Base-by-base conservation (phyloP, 2,329 filamentous ascomycete genomes). In the Xylaria sp. region DNA sequence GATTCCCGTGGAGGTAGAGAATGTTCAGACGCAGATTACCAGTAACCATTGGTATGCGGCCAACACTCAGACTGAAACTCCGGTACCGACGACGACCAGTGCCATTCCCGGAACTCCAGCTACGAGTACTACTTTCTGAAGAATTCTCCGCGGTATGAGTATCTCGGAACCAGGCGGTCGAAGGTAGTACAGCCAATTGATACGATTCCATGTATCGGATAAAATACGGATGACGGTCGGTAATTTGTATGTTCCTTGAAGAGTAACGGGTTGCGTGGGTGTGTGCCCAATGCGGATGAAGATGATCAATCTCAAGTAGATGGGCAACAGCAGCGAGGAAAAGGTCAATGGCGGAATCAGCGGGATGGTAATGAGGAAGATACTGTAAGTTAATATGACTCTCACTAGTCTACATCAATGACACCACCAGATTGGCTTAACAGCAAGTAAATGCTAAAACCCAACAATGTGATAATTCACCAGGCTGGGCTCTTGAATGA, bases 1-100 rank as follows among this genome's bases (percentile, higher is more conserved):
- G 53, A 78, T 77, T 7, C 62, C 82, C 53, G 81, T 83, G 78
- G 80, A 83, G 52, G 80, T 83, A 78, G 80, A 83, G 45, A 74
- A 79, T 40, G 76, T 76, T 42, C 73, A 75, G 15, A 73, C 71
- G 58, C 75, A 77, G 46, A 68, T 75, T 1, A 75, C 76, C 2
- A 76, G 76, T 35, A 75, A 76, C 58, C 72, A 78, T 64, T 79
- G 77, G 76, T 74, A 77, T 63, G 76, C 77, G 59, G 65, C 66
- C 69, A 61, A 71, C 15, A 69, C 73, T 46, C 47, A 69, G 50
- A 38, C 67, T 66, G 64, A 73, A 12, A 15, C 66, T 31, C 64
- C 66, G 23, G 58, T 61, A 2, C 67, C 69, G 33, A 65, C 66
- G 43, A 73, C 73, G 4, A 73, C 71, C 0, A 68, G 62, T 59